Evolutionary conservation across 2,329 filamentous ascomycete genomes (phyloP).

Genomic region (Pyricularia grisea): DNA sequence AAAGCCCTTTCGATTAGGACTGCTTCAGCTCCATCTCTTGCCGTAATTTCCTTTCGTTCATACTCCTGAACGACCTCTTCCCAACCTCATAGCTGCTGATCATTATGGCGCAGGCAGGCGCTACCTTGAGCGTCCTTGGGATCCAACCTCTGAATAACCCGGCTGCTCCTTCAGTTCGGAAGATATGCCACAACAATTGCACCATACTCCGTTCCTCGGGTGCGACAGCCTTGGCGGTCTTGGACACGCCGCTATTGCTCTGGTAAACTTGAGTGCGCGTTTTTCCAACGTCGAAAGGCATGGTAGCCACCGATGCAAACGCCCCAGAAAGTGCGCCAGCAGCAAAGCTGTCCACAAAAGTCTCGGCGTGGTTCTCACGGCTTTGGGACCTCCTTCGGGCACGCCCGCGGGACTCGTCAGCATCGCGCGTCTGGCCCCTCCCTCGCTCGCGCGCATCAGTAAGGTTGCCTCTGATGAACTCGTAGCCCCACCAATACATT

Average conservation of each 20-base stretch:
- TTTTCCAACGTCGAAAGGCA: slow-evolving; percentile 95
- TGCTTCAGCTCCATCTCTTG: slow-evolving; percentile 10
- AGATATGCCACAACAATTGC: slow-evolving; percentile 83
- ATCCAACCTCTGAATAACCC: slow-evolving; percentile 91
- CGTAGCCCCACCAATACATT: slow-evolving; percentile 98
- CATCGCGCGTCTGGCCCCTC: slow-evolving; percentile 29
- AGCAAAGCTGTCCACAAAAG: slow-evolving; percentile 81
- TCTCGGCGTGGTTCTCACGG: slow-evolving; percentile 62
- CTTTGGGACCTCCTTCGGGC: slow-evolving; percentile 48
- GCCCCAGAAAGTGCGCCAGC: slow-evolving; percentile 78
- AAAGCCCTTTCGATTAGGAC: not conserved
- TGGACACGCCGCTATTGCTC: slow-evolving; percentile 34
- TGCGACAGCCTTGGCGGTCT: slow-evolving; percentile 24
- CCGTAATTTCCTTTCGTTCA: slow-evolving; percentile 48
- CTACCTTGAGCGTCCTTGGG: slow-evolving; percentile 85
- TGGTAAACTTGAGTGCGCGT: slow-evolving; percentile 81
- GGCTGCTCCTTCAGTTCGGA: slow-evolving; percentile 67
- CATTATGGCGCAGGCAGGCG: slow-evolving; percentile 97
- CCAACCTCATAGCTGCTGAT: slow-evolving; percentile 96
- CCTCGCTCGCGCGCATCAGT: slow-evolving; percentile 55
- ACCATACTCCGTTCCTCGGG: slow-evolving; percentile 75
- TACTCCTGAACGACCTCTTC: slow-evolving; percentile 72
- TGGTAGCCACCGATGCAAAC: slow-evolving; percentile 79
- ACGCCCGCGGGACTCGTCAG: slow-evolving; percentile 26
- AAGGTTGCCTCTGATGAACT: slow-evolving; percentile 64